Evolutionary conservation across 768 basidiomycete species (phyloP), one percentile per base, ranked within the genome.

Genomic region (Suillus discolor): DNA sequence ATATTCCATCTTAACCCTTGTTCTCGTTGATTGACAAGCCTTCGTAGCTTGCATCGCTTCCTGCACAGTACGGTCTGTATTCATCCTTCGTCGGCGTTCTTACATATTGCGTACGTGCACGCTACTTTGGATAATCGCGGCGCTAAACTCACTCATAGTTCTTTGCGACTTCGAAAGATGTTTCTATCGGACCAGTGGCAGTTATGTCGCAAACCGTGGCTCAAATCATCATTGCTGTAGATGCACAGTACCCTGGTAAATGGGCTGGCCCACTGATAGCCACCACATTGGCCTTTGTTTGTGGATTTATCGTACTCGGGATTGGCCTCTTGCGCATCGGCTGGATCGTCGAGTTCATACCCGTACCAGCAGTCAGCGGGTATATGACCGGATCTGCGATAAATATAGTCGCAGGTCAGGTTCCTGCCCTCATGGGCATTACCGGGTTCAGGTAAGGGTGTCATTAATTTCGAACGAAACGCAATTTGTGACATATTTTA

Each of bases 301-400:
- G 87, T 71, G 97, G 97, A 18, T 94, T 95, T 78, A 95, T 97
- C 77, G 91, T 94, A 34, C 87, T 98, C 45, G 92, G 84, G 28
- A 88, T 99, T 47, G 97, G 97, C 57, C 79, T 99, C 28, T 81
- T 99, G 13, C 86, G 97, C 12, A 71, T 98, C 6, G 97, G 97
- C 0, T 97, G 95, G 94, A 79, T 98, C 39, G 90, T 99, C 61
- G 96, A 99, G 74, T 95, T 99, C 75, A 98, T 96, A 67, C 92
- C 93, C 23, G 84, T 87, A 8, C 91, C 92, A 3, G 93, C 92
- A 3, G 89, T 94, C 66, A 91, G 89, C 70, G 91, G 91, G 23
- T 93, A 97, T 80, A 97, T 99, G 96, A 99, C 97, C 0, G 97
- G 97, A 23, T 96, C 93, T n/a, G 97, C 97, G 42, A 88, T 98